Base-by-base conservation (phyloP, 345 rosid genomes). In the Linum trigynum region DNA sequence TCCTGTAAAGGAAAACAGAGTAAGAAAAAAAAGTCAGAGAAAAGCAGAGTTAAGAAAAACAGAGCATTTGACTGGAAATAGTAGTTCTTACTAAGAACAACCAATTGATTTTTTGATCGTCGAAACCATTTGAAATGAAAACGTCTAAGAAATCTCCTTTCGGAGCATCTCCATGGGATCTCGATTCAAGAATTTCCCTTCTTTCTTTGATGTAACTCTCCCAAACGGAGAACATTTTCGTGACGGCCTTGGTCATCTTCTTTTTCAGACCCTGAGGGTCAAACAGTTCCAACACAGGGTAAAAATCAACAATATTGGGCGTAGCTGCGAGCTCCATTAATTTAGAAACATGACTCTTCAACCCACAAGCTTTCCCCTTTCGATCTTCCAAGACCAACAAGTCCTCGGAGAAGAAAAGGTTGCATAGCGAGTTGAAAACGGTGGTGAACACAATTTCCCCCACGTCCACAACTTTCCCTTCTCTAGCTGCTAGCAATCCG, bases 131-230 rank as follows among this genome's bases (percentile, higher is more conserved):
- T 35, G 39, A 38, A 2, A 59, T 38, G 14, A 59, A 59, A 3
- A 59, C 62, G 4, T 59, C 62, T 8, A 59, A 59, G 62, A 59
- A 59, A 59, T 59, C 62, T 35, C 14, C 15, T 15, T 59, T 23
- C 12, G 62, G 3, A 35, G 6, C 12, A 59, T 36, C 53, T 48
- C 53, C 39, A 59, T 35, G 14, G 39, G 12, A 59, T 11, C 40
- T 35, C 14, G 12, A 48, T 48, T 10, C 3, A 9, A 12, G 53
- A 15, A 48, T 59, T 35, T 59, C 39, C 39, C 62, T 59, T 59
- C 62, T 59, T 59, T 59, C 62, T 39, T 59, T 35, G 39, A 59
- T 35, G 14, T 48, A 48, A 9, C 11, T 14, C 1, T 15, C 60
- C 60, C 60, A 57, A 35, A 35, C 10, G 38, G 60, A 4, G 11